Evolutionary conservation across 169 alveolate species (phyloP), one percentile per base, ranked within the genome.

Genomic region (Plasmodium vinckei): DNA sequence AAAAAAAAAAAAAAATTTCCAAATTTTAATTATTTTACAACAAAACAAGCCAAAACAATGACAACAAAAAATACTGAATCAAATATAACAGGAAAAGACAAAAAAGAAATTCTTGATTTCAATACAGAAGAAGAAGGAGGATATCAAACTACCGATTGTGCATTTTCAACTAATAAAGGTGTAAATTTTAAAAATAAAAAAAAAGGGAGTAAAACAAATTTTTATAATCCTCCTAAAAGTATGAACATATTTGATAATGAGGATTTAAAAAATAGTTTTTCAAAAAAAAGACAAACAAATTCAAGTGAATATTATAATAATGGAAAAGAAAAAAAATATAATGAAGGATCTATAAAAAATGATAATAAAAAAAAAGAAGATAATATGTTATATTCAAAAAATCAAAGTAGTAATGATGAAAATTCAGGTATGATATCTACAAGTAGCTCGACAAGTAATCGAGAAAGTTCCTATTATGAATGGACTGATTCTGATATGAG

Each of bases 341-440:
- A 42, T 10, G 87, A 61, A 21, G 87, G 17, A 19, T 39, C 72
- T 3, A 57, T 57, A 23, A 57, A 57, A 57, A 4, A 57, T 17
- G 10, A 9, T 12, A 19, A 19, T 17, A 23, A 23, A 5, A 17
- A 17, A 17, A 57, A 57, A 2, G n/a, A 9, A n/a, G 27, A 13
- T 0, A 12, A 15, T 57, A 57, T 57, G 0, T 33, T 33, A 33
- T 57, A 57, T 57, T 9, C 42, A 57, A 12, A 57, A 57, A 23
- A 10, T 4, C 42, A 57, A 12, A 57, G 10, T 19, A 17, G 25
- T 0, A 57, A 6, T 9, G 19, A 57, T 17, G 42, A 3, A 9
- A 33, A 17, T 17, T 23, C 25, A 12, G 10, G 10, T 19, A 12
- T 57, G 4, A 17, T 17, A 17, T 23, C 59, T 3, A 33, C 42